A percentile compares a stretch with the other conserved stretches of the same genome.
These are phyloP conservation scores for Candida palmyrensis DNA, from an alignment of 805 yeast species.

Conservation along the genomic window DNA sequence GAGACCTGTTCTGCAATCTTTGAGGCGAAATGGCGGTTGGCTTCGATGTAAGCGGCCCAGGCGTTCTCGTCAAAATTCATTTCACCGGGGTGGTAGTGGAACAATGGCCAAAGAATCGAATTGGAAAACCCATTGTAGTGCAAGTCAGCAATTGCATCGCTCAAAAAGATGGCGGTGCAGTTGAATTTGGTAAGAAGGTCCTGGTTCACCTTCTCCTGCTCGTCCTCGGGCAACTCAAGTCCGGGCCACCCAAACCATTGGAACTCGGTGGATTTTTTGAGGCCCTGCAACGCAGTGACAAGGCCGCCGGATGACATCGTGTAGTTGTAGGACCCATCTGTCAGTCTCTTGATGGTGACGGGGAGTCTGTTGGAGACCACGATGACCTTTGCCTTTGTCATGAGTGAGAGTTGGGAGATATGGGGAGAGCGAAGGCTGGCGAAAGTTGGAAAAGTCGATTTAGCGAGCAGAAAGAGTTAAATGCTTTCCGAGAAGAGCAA, in stretches of 20 bases:
- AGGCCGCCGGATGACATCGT: constrained; percentile 96
- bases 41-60: constrained; percentile 96
- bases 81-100: constrained; percentile 98
- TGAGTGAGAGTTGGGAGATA: constrained; percentile 1
- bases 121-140: constrained; percentile 96
- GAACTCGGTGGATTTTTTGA: constrained; percentile 75
- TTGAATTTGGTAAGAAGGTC: constrained; percentile 76
- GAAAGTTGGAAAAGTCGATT: too few species aligned
- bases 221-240: constrained; percentile 74
- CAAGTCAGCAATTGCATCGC: constrained; percentile 87
- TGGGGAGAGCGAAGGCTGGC: neutral
- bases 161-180: constrained; percentile 84
- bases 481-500: too few species aligned
- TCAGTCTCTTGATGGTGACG: constrained; percentile 72
- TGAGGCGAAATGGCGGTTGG: constrained; percentile 76
- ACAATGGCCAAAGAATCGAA: constrained; percentile 94
- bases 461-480: too few species aligned
- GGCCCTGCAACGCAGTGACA: constrained; percentile 91
- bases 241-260: constrained; percentile 99
- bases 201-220: constrained; percentile 59
- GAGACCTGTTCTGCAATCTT: constrained; percentile 63
- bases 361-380: constrained; percentile 96
- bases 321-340: constrained; percentile 67
- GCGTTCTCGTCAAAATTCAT: constrained; percentile 97
- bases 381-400: constrained; percentile 60